Conservation (phyloP, 164 flowering plant species). For the Chloranthus sessilifolius region DNA sequence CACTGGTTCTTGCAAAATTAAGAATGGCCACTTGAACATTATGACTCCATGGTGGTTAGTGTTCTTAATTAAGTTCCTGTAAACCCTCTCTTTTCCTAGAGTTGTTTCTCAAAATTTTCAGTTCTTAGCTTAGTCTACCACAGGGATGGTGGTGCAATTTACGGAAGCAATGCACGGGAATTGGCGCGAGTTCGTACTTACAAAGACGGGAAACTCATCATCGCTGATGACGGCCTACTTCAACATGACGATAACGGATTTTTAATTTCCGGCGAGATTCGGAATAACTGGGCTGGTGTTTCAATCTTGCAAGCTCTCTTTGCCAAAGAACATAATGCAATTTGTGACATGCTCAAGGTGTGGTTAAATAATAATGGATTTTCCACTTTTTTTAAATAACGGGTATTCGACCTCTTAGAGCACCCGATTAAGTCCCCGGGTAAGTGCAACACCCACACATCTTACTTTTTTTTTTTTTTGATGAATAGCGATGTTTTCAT, state of each 20-base stretch:
- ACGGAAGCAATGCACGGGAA: slow-evolving; percentile 29
- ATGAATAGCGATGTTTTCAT: no score
- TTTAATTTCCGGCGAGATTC: slow-evolving; percentile 34
- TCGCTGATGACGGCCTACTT: slow-evolving; percentile 33
- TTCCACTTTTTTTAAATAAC: no score
- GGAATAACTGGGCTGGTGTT: slow-evolving; percentile 42
- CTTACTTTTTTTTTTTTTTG: no score
- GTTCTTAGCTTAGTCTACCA: no score
- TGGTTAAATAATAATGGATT: no score
- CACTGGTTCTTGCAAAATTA: slow-evolving; percentile 20
- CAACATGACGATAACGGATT: slow-evolving; percentile 26
- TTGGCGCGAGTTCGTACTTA: slow-evolving; percentile 26
- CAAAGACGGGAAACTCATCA: slow-evolving; percentile 39
- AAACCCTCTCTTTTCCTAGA: no score
- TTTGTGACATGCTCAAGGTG: slow-evolving; percentile 41
- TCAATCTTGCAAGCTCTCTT: slow-evolving; percentile 39
- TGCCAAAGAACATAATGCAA: slow-evolving; percentile 37
- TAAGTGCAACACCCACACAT: no score
- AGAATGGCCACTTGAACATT: slow-evolving; percentile 23
- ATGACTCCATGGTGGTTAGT: slow-evolving; percentile 50
- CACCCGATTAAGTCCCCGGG: no score
- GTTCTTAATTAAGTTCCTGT: no score
- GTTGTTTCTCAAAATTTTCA: no score
- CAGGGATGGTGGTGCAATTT: slow-evolving; percentile 44
- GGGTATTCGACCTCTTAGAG: no score